Conservation (phyloP, 768 basidiomycete genomes). For the Botryobasidium botryosum region DNA sequence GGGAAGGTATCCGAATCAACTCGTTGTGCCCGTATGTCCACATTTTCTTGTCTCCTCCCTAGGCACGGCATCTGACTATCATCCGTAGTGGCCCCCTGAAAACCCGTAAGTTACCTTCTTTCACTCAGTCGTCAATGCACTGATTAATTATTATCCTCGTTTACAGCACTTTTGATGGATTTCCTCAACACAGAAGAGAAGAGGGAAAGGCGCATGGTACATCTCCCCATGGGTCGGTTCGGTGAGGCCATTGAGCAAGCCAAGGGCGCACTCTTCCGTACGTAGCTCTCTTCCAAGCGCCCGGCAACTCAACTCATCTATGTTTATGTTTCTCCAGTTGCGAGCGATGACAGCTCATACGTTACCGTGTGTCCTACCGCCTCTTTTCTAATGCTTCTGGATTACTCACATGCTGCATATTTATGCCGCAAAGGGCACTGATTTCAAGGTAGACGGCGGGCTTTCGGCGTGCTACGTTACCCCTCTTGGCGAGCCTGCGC, state of each 20-base stretch:
- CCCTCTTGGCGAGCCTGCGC: slow-evolving; percentile 53
- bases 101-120: slow-evolving; percentile 48
- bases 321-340: too few relatives aligned
- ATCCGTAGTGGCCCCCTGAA: slow-evolving; percentile 69
- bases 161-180: slow-evolving; percentile 87
- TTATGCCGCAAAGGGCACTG: slow-evolving; percentile 42
- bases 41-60: background rate
- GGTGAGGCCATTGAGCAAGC: slow-evolving; percentile 95
- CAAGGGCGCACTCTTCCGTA: slow-evolving; percentile 81
- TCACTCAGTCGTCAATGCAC: background rate
- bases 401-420: slow-evolving; percentile 1
- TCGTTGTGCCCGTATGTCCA: slow-evolving; percentile 82
- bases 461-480: slow-evolving; percentile 88
- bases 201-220: slow-evolving; percentile 73
- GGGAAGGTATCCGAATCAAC: slow-evolving; percentile 93
- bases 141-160: background rate
- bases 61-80: background rate
- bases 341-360: slow-evolving; percentile 91
- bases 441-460: slow-evolving; percentile 94
- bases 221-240: slow-evolving; percentile 93
- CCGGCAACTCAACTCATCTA: too few relatives aligned
- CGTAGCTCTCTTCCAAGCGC: too few relatives aligned
- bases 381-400: background rate
- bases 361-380: slow-evolving; percentile 47
- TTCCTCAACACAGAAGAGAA: slow-evolving; percentile 96